Conservation (phyloP, 345 rosid species). For the Physaria fendleri region DNA sequence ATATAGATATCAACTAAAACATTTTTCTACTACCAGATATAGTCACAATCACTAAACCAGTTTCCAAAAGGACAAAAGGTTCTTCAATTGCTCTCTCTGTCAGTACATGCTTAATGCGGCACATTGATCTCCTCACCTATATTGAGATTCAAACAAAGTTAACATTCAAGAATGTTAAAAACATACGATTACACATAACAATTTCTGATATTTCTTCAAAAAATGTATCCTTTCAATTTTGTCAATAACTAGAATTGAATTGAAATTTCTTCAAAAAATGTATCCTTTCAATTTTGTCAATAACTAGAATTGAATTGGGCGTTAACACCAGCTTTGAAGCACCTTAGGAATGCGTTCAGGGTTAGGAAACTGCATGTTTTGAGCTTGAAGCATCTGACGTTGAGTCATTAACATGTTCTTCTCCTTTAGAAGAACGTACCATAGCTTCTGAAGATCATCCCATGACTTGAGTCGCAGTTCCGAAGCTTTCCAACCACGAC, state of each 20-base stretch:
- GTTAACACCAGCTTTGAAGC: not conserved
- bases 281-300: not conserved
- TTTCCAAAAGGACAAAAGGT: constrained; percentile 17
- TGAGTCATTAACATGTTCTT: constrained; percentile 98
- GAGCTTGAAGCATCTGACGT: constrained; percentile 89
- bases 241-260: no score
- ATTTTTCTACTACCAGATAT: not conserved
- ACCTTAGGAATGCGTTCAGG: constrained; percentile 98
- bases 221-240: not conserved
- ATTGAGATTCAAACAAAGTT: not conserved
- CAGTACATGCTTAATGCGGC: constrained; percentile 83
- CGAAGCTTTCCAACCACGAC: constrained; percentile 95
- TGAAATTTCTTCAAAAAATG: not conserved
- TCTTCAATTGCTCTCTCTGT: constrained; percentile 88
- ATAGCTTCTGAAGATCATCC: constrained; percentile 87
- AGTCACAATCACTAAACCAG: not conserved
- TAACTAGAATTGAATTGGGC: not conserved
- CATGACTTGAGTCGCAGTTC: constrained; percentile 90
- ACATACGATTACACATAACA: not conserved
- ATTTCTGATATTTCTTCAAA: not conserved
- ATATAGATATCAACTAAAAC: not conserved
- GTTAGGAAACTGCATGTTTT: constrained; percentile 78
- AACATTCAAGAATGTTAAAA: not conserved
- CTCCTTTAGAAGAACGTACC: constrained; percentile 89
- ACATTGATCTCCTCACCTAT: constrained; percentile 83